These are phyloP conservation scores for Lachnellula suecica DNA, from an alignment of 2,329 filamentous ascomycete genomes.

Conservation along the genomic window DNA sequence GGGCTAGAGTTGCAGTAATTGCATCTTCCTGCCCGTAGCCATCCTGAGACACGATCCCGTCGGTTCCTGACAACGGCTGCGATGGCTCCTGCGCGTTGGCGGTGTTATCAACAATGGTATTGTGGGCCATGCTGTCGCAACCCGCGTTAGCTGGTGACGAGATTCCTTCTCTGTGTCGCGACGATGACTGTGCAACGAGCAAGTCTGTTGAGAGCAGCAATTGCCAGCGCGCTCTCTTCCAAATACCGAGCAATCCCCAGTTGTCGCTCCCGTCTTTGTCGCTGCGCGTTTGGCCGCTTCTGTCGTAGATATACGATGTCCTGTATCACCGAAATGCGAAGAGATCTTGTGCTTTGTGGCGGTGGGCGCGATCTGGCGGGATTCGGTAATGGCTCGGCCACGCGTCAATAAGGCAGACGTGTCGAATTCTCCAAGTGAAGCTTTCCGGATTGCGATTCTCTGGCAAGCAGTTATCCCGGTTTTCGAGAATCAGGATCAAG, in stretches of 20 bases:
- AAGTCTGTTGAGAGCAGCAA: conserved; percentile 28
- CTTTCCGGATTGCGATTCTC: not conserved
- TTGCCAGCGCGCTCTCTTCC: conserved; percentile 28
- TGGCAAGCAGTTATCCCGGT: not conserved
- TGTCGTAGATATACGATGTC: not conserved
- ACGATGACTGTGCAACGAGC: conserved; percentile 19
- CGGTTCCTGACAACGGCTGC: conserved; percentile 4
- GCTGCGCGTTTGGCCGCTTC: not conserved
- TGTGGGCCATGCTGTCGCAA: conserved; percentile 26
- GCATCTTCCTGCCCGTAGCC: conserved; percentile 7
- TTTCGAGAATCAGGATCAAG: not conserved
- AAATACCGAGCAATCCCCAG: conserved; percentile 3
- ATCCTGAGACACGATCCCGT: conserved; percentile 9
- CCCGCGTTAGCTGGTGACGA: conserved; percentile 24
- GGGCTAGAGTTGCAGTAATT: conserved; percentile 8
- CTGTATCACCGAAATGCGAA: not conserved
- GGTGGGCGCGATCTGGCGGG: conserved; percentile 5
- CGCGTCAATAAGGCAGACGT: conserved; percentile 14
- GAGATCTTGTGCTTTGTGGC: conserved; percentile 2
- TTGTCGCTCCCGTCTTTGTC: not conserved
- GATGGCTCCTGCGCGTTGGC: conserved; percentile 11
- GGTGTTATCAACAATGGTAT: conserved; percentile 20
- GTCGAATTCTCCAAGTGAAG: not conserved
- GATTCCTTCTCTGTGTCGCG: conserved; percentile 20
- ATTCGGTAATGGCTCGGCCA: conserved; percentile 9